A percentile compares a stretch with the other conserved stretches of the same genome.
These are phyloP conservation scores for Fusarium redolens DNA, from an alignment of 2,329 filamentous ascomycete species.

Conservation along the genomic window DNA sequence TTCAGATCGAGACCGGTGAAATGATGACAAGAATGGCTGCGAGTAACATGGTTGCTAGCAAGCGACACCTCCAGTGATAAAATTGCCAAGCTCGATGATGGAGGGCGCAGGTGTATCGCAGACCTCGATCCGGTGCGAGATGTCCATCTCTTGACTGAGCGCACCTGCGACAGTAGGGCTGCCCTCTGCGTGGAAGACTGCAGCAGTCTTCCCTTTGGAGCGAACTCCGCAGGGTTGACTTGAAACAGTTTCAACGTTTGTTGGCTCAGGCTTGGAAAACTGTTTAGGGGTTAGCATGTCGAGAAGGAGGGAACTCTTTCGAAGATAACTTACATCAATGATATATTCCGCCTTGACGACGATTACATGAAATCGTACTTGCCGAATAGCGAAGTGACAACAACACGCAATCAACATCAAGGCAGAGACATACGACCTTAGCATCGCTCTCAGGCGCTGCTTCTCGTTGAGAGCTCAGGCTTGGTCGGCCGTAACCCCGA, in stretches of 20 bases:
- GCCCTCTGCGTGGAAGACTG: conserved; percentile 28
- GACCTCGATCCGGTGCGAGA: conserved; percentile 59
- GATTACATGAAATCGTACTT: conserved; percentile 96
- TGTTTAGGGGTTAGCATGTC: no score
- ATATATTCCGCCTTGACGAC: conserved; percentile 77
- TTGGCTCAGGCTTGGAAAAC: no score
- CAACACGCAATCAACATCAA: background rate
- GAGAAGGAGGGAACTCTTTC: no score
- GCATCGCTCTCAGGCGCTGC: background rate
- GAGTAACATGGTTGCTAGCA: background rate
- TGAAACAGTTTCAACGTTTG: no score
- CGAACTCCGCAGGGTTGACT: conserved; percentile 53
- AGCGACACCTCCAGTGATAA: background rate
- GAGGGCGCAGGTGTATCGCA: background rate
- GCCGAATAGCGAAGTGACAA: conserved; percentile 61
- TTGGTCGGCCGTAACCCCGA: fast-evolving
- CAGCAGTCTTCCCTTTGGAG: background rate
- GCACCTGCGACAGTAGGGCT: conserved; percentile 46
- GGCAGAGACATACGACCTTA: background rate
- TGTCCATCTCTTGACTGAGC: conserved; percentile 59
- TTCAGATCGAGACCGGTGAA: conserved; percentile 47
- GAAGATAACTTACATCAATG: conserved; percentile 63
- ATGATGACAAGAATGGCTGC: no score
- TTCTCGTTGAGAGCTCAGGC: fast-evolving
- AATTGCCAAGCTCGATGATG: background rate